These are phyloP conservation scores for Psidium friedrichsthalianum DNA, from an alignment of 345 rosid species.

Conservation along the genomic window DNA sequence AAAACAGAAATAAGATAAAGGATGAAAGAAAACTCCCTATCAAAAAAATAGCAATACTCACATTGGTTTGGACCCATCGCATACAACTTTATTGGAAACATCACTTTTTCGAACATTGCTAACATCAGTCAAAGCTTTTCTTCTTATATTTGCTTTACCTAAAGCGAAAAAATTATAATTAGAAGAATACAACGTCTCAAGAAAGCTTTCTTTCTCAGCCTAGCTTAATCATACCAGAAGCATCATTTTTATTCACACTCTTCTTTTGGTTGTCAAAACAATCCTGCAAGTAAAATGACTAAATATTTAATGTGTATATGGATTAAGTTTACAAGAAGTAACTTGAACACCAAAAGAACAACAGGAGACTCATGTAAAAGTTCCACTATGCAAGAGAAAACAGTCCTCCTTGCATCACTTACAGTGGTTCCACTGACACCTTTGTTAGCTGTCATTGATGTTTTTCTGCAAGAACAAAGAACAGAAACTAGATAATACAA, in stretches of 20 bases:
- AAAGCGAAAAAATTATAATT: slow-evolving; percentile 5
- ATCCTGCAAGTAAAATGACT: slow-evolving; percentile 21
- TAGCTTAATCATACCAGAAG: neutral
- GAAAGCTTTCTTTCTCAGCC: neutral
- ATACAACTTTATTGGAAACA: slow-evolving; percentile 9
- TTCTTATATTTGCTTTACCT: slow-evolving; percentile 32
- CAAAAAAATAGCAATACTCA: slow-evolving; percentile 23
- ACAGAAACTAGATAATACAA: neutral
- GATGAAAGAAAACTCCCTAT: neutral
- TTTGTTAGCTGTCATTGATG: slow-evolving; percentile 13
- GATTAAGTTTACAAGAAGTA: neutral
- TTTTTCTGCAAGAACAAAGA: slow-evolving; percentile 16
- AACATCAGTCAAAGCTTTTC: slow-evolving; percentile 72
- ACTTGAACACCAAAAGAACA: neutral
- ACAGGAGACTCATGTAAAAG: neutral
- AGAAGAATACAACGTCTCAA: neutral
- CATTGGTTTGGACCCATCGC: slow-evolving; percentile 43
- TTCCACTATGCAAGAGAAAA: neutral
- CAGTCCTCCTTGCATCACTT: slow-evolving; percentile 33
- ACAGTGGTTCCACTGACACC: slow-evolving; percentile 15
- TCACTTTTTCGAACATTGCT: slow-evolving; percentile 37
- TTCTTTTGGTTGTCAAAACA: slow-evolving; percentile 19
- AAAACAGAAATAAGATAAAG: neutral
- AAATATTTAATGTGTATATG: neutral
- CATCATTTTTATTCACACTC: neutral